Base-by-base conservation (phyloP, 352 stramenopile species). In the Phytophthora colocasiae region DNA sequence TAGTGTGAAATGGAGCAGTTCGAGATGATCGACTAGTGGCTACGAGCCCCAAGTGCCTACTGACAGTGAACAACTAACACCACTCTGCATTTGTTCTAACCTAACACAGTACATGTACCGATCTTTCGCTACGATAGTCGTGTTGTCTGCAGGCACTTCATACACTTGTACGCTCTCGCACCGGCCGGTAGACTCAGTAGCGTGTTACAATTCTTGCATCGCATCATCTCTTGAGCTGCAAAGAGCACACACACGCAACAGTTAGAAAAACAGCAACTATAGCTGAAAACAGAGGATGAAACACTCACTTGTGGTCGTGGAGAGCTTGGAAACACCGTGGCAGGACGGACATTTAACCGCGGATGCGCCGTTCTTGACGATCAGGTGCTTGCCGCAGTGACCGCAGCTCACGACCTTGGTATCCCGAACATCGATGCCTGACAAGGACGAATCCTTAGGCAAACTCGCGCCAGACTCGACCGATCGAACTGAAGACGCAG, bases 101-200 rank as follows among this genome's bases (percentile, higher is more conserved):
- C 27, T 31, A 8, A 22, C 22, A 22, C 22, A 22, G 22, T 22
- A 22, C 22, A 22, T 7, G 6, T 31, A 31, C 27, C 15, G 29
- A 34, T 49, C 32, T 62, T 22, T 45, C 11, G 11, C 83, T 78
- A 95, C 38, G 87, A 93, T 41, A 95, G 45, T 17, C 85, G 76
- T 26, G 85, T 95, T 11, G 87, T 95, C 61, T 95, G 81, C 32
- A 95, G 62, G 34, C 87, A 95, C 53, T 95, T 95, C 85, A 95
- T 95, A 72, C 87, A 95, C 70, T 96, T 96, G 85, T 96, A 96
- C 49, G 86, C 85, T 61, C 80, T 91, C 58, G 86, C 85, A 31
- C 89, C 89, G 3, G 80, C 80, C 0, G 89, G 89, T 22, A 96
- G 69, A 65, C 85, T 94, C 57, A 96, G 55, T 10, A 95, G 73